phyloP scores from a whole-genome alignment of 805 yeast genomes.

The Yarrowia bubula region DNA sequence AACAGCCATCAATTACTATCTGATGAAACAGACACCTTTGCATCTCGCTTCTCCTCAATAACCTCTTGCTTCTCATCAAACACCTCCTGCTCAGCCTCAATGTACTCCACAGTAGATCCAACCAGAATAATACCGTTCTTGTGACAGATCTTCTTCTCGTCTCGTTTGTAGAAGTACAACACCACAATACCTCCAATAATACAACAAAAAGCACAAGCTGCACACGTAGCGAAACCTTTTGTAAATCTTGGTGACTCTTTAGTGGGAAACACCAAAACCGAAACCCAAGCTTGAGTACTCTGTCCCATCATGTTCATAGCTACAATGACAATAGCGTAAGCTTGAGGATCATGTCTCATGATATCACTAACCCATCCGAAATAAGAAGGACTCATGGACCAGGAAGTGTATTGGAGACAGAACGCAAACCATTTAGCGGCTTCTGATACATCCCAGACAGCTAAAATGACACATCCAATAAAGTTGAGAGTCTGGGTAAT shows the following conservation, averaged over 20 bases:
- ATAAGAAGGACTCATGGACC: slow-evolving; percentile 59
- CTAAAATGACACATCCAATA: slow-evolving; percentile 51
- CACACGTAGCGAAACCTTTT: slow-evolving; percentile 34
- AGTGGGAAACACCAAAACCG: slow-evolving; percentile 45
- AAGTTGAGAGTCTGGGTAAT: slow-evolving; percentile 54
- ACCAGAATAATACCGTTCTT: slow-evolving; percentile 49
- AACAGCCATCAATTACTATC: background rate
- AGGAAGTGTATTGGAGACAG: slow-evolving; percentile 54
- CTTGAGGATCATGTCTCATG: slow-evolving; percentile 51
- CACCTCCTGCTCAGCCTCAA: background rate
- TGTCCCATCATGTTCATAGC: slow-evolving; percentile 52
- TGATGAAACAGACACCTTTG: background rate
- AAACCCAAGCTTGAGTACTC: slow-evolving; percentile 52
- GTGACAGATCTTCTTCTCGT: slow-evolving; percentile 48
- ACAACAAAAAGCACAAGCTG: slow-evolving; percentile 28
- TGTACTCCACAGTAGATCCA: slow-evolving; percentile 8
- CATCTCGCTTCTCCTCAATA: background rate
- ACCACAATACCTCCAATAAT: slow-evolving; percentile 40
- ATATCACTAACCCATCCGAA: slow-evolving; percentile 61
- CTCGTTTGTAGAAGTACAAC: slow-evolving; percentile 52
- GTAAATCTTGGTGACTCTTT: slow-evolving; percentile 35
- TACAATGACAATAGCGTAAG: slow-evolving; percentile 51
- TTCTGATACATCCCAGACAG: slow-evolving; percentile 56
- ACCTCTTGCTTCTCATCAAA: background rate
- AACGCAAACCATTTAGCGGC: slow-evolving; percentile 62